phyloP scores from a whole-genome alignment of 768 basidiomycete species.

The Amanita muscaria region DNA sequence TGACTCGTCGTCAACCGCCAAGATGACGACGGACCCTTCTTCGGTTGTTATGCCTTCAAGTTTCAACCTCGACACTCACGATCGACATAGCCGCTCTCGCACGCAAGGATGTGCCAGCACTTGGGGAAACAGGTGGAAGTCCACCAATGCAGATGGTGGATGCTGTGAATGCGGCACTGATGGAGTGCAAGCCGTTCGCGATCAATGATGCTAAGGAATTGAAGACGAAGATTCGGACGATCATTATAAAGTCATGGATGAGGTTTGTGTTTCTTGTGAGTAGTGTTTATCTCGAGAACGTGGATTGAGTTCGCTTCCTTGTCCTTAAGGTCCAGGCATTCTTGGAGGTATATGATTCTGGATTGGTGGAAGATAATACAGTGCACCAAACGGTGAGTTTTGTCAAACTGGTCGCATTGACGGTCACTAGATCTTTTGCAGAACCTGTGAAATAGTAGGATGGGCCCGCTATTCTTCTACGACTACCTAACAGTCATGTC shows the following conservation, averaged over 20 bases:
- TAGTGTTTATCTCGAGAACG: not conserved
- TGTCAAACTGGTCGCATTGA: conserved; percentile 3
- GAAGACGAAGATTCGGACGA: conserved; percentile 49
- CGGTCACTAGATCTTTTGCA: conserved; percentile 41
- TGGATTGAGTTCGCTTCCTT: not conserved
- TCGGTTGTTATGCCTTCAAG: conserved; percentile 17
- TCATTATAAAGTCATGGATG: conserved; percentile 71
- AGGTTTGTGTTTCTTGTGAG: conserved; percentile 39
- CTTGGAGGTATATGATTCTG: conserved; percentile 87
- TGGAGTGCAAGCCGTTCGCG: conserved; percentile 93
- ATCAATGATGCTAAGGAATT: conserved; percentile 86
- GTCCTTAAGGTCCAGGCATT: conserved; percentile 73
- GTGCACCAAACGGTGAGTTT: conserved; percentile 60
- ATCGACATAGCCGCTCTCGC: conserved; percentile 33
- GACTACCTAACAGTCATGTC: no score
- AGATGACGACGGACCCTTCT: not conserved
- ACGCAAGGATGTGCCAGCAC: conserved; percentile 19
- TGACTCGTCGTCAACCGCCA: not conserved
- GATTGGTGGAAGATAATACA: conserved; percentile 70
- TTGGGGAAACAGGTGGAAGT: conserved; percentile 32
- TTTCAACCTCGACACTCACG: conserved; percentile 24
- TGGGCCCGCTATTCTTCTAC: no score
- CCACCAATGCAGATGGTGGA: conserved; percentile 61
- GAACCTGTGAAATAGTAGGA: conserved; percentile 44
- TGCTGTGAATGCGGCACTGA: conserved; percentile 71